Conservation (phyloP, 805 yeast species). For the Barnettozyma populi region DNA sequence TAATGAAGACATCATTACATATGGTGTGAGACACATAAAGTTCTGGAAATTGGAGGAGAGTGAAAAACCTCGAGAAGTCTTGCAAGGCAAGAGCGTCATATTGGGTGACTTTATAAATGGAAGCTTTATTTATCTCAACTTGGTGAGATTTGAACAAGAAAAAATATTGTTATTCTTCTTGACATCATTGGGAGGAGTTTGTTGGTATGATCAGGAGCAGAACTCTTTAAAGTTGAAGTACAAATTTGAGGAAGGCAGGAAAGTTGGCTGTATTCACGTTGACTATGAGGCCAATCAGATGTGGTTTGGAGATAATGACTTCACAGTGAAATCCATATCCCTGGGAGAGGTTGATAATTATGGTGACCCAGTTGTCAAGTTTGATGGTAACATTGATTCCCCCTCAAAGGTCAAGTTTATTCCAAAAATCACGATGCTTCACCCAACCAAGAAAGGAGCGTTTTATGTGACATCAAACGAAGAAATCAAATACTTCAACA, state of each 20-base stretch:
- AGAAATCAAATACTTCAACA: constrained; percentile 30
- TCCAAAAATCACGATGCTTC: constrained; percentile 20
- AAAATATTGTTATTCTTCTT: constrained; percentile 21
- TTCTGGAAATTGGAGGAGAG: constrained; percentile 48
- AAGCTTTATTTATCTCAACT: constrained; percentile 39
- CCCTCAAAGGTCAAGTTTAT: constrained; percentile 22
- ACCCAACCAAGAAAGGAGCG: constrained; percentile 22
- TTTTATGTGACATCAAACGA: constrained; percentile 33
- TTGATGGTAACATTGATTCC: constrained; percentile 30
- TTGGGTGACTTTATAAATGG: constrained; percentile 44
- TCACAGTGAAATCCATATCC: constrained; percentile 11
- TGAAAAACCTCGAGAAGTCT: constrained; percentile 22
- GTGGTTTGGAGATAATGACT: constrained; percentile 27
- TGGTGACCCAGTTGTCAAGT: constrained; percentile 21
- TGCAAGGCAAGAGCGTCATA: constrained; percentile 57
- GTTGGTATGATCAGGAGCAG: constrained; percentile 14
- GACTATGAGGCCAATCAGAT: constrained; percentile 18
- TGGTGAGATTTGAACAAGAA: constrained; percentile 16
- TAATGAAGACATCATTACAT: constrained; percentile 42
- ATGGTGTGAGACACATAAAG: constrained; percentile 57
- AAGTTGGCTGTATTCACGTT: constrained; percentile 17
- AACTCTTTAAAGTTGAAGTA: constrained; percentile 16
- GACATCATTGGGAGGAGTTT: constrained; percentile 23
- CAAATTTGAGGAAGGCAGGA: constrained; percentile 7
- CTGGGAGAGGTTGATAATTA: constrained; percentile 21